These are phyloP conservation scores for Xylaria sp. DNA, from an alignment of 2,329 filamentous ascomycete species.

Conservation along the genomic window DNA sequence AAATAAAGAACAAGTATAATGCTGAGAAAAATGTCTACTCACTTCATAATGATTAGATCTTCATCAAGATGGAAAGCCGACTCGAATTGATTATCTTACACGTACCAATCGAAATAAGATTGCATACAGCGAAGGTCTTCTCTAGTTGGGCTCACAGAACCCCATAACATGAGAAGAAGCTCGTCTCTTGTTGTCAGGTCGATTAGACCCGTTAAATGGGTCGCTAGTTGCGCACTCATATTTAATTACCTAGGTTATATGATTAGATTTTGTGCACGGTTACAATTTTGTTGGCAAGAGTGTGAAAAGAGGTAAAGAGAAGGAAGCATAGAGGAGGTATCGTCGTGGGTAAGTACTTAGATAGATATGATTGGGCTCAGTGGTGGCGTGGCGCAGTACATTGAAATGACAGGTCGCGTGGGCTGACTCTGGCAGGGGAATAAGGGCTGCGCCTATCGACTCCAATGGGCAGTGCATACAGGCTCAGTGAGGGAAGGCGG, in stretches of 20 bases:
- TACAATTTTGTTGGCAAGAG: not conserved
- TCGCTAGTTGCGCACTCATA: slow-evolving; percentile 13
- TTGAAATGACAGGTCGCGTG: not conserved
- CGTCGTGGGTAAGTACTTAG: not conserved
- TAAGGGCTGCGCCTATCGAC: not conserved
- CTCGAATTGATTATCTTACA: not conserved
- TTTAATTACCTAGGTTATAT: not conserved
- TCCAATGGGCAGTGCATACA: not conserved
- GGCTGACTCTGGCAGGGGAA: not conserved
- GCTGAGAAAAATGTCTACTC: not conserved
- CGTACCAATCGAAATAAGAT: slow-evolving; percentile 36
- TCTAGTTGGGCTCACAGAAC: slow-evolving; percentile 20
- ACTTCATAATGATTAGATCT: slow-evolving; percentile 22
- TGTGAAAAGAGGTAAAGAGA: not conserved
- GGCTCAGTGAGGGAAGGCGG: slow-evolving; percentile 6
- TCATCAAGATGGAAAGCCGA: not conserved
- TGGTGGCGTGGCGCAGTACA: slow-evolving; percentile 31
- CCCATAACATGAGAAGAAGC: slow-evolving; percentile 33
- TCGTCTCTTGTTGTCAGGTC: slow-evolving; percentile 17
- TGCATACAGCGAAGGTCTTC: slow-evolving; percentile 32
- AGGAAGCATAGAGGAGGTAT: not conserved
- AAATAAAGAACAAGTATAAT: not conserved
- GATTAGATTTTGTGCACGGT: not conserved
- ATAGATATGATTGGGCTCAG: not conserved
- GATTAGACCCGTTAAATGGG: slow-evolving; percentile 22